Evolutionary conservation across 2,329 filamentous ascomycete genomes (phyloP), one percentile per base, ranked within the genome.

Genomic region (Tolypocladium paradoxum): DNA sequence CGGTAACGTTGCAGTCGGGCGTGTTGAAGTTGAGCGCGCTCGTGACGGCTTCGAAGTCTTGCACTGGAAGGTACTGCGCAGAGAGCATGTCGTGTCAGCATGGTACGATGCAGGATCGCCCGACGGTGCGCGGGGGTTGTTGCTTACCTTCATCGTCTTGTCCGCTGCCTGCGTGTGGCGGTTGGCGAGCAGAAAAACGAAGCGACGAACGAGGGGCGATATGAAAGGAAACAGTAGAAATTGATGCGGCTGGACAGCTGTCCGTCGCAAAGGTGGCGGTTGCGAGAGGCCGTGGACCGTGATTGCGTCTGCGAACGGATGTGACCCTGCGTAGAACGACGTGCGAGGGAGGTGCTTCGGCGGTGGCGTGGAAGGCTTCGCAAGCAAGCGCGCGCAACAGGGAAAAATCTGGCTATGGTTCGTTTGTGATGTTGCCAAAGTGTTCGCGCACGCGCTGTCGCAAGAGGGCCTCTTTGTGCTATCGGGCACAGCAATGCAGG

Each of bases 21-120:
- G 92, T 96, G 64, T 93, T 89, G 76, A 97, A 97, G 68, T 96
- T 97, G 66, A 99, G 83, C 58, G 92, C 88, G 73, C 87, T 87
- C 56, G 90, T 92, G 60, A 97, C 88, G 69, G 87, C 84, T 70
- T 97, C 91, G 67, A 97, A 91, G 61, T 95, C 88, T 70, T 84
- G 85, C 58, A 96, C 81, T 56, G 92, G 90, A 64, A 99, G 79
- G 71, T 95, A 99, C 92, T 99, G 56, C 9, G 35, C 33, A 47
- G 16, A 16, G 37, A 36, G 18, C 27, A 16, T 27, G 8, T 11
- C 7, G 3, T 27, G 55, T 57, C 37, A 57, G 53, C 37, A 34
- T 11, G 27, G 50, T 27, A 46, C 16, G 43, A 20, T 7, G 27
- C 27, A 20, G 9, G 16, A 31, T 20, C 4, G 18, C 16, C 5